Conservation (phyloP, 768 basidiomycete species). For the Suillus plorans region DNA sequence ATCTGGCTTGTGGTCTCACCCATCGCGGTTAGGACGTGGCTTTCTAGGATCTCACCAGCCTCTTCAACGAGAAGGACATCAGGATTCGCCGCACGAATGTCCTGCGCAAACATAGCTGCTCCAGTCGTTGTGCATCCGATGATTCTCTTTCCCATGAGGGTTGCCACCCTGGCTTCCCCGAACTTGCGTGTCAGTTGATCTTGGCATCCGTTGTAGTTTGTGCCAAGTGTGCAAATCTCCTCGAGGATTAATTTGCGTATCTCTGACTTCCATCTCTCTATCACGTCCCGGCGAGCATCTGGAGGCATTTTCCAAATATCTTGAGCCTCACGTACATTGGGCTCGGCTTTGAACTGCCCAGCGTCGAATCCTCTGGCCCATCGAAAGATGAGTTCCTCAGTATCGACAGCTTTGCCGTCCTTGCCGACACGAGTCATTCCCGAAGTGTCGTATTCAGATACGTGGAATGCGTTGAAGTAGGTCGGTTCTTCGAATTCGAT, state of each 20-base stretch:
- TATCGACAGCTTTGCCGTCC: slow-evolving; percentile 34
- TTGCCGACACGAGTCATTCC: slow-evolving; percentile 48
- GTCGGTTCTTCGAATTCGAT: slow-evolving; percentile 52
- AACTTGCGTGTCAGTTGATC: slow-evolving; percentile 37
- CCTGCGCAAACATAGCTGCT: slow-evolving; percentile 57
- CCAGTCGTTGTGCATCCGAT: slow-evolving; percentile 72
- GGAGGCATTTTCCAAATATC: slow-evolving; percentile 40
- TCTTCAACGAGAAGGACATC: slow-evolving; percentile 67
- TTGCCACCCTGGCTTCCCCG: slow-evolving; percentile 29
- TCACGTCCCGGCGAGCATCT: slow-evolving; percentile 23
- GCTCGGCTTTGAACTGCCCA: slow-evolving; percentile 37
- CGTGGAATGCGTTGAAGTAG: slow-evolving; percentile 45
- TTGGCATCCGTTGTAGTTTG: slow-evolving; percentile 42
- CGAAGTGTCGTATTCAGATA: slow-evolving; percentile 36
- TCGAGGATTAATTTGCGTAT: slow-evolving; percentile 36
- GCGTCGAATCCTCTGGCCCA: slow-evolving; percentile 49
- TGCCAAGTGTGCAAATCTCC: slow-evolving; percentile 31
- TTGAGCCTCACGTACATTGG: slow-evolving; percentile 21
- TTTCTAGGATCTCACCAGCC: slow-evolving; percentile 72
- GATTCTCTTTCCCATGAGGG: slow-evolving; percentile 49
- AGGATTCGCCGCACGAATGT: slow-evolving; percentile 46
- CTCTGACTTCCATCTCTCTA: slow-evolving; percentile 34
- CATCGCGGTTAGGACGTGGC: slow-evolving; percentile 61
- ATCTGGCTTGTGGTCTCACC: slow-evolving; percentile 46
- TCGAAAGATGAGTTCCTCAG: slow-evolving; percentile 42